Conservation (phyloP, 2,329 filamentous ascomycete species). For the Nannizzia gypsea region DNA sequence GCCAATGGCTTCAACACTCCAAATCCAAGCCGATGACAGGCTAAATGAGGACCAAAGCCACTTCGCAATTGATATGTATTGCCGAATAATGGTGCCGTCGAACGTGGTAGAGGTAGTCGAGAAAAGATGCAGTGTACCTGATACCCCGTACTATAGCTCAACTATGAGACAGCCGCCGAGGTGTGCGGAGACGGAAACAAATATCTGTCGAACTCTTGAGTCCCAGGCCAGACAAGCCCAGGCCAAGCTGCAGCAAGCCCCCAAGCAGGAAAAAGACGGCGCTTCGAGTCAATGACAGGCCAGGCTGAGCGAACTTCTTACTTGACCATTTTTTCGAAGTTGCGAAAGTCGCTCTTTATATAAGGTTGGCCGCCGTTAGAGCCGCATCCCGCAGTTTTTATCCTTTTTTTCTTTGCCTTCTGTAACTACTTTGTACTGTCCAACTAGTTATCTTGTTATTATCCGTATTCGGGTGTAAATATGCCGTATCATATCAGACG, state of each 20-base stretch:
- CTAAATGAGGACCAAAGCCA: not conserved
- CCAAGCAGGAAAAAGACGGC: not conserved
- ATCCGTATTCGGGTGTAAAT: not conserved
- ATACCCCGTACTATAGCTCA: not conserved
- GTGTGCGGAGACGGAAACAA: not conserved
- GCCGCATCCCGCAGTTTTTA: not conserved
- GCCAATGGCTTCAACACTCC: not conserved
- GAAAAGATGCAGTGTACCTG: not conserved
- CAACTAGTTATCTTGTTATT: not conserved
- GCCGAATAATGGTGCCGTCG: not conserved
- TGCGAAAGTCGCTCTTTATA: not conserved
- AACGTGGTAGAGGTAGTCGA: not conserved
- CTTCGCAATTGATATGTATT: not conserved
- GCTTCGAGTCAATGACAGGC: not conserved
- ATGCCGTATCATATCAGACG: not conserved
- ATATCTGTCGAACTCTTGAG: not conserved
- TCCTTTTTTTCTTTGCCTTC: not conserved
- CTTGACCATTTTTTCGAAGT: not conserved
- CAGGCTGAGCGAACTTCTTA: not conserved
- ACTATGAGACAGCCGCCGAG: not conserved
- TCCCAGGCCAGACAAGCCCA: not conserved
- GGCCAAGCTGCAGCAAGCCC: not conserved
- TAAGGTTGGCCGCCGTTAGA: slow-evolving; percentile 1
- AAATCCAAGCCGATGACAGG: not conserved
- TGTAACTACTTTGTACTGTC: not conserved